Conservation (phyloP, 129 eudicot species). For the Tagetes patula region DNA sequence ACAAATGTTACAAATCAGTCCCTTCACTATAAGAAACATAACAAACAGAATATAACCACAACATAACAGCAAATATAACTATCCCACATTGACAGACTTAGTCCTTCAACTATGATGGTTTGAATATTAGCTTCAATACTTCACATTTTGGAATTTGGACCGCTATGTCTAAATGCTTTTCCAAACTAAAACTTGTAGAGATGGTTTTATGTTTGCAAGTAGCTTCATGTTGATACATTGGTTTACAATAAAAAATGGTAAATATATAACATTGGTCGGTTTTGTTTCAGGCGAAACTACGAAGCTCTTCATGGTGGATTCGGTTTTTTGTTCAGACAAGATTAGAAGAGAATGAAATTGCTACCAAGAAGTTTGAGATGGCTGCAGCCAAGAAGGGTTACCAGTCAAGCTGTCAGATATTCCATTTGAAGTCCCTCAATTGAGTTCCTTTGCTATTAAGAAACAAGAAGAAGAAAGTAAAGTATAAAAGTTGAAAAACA, state of each 20-base stretch:
- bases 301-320: conserved; percentile 86
- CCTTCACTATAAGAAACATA: no score
- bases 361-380: conserved; percentile 69
- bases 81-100: no score
- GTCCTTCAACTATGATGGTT: no score
- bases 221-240: background rate
- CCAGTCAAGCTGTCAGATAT: conserved; percentile 74
- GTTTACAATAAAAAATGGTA: background rate
- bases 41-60: no score
- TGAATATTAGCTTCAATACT: no score
- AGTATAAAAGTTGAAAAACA: conserved; percentile 20
- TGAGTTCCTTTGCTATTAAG: conserved; percentile 27
- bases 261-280: background rate
- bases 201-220: conserved; percentile 1
- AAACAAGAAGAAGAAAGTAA: conserved; percentile 16
- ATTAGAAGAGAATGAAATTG: conserved; percentile 77
- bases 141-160: no score
- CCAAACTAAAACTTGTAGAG: background rate
- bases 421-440: conserved; percentile 64
- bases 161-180: background rate
- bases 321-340: conserved; percentile 61
- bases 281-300: conserved; percentile 61
- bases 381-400: conserved; percentile 60
- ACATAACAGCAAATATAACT: no score
- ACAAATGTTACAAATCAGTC: no score